These are phyloP conservation scores for Pistacia atlantica DNA, from an alignment of 345 rosid genomes.

Conservation along the genomic window DNA sequence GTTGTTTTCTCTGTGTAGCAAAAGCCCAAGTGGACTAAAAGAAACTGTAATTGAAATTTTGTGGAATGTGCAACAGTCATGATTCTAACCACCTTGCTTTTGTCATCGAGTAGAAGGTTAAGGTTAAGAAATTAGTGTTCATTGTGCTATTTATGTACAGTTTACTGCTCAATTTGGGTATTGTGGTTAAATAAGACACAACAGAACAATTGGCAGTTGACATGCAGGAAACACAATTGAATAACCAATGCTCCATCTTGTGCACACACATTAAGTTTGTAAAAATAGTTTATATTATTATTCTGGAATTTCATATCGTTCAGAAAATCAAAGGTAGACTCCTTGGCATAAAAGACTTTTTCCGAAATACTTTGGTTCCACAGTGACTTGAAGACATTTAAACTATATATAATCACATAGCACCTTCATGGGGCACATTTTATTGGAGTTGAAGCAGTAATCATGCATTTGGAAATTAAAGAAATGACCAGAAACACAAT, in stretches of 20 bases:
- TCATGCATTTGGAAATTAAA: neutral
- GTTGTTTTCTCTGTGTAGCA: neutral
- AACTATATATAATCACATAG: neutral
- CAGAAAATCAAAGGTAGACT: constrained; percentile 8
- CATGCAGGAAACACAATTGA: neutral
- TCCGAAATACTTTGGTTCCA: neutral
- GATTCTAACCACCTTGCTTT: neutral
- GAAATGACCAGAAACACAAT: neutral
- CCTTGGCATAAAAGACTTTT: neutral
- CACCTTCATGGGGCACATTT: neutral
- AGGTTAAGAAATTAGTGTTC: neutral
- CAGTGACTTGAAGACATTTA: neutral
- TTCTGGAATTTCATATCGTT: neutral
- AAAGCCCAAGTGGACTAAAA: constrained; percentile 1
- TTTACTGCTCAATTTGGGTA: constrained; percentile 1
- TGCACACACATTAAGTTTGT: neutral
- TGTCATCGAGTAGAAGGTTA: neutral
- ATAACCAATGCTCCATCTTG: neutral
- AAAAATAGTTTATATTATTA: neutral
- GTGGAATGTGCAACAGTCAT: neutral
- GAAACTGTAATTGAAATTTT: constrained; percentile 7
- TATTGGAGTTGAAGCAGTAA: neutral
- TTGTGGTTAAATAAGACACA: neutral
- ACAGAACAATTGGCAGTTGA: constrained; percentile 11
- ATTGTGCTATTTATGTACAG: neutral